Percentiles rank a stretch among this genome's conserved stretches.
phyloP scores from a whole-genome alignment of 176 grass and related monocot genomes.

The Ananas comosus region DNA sequence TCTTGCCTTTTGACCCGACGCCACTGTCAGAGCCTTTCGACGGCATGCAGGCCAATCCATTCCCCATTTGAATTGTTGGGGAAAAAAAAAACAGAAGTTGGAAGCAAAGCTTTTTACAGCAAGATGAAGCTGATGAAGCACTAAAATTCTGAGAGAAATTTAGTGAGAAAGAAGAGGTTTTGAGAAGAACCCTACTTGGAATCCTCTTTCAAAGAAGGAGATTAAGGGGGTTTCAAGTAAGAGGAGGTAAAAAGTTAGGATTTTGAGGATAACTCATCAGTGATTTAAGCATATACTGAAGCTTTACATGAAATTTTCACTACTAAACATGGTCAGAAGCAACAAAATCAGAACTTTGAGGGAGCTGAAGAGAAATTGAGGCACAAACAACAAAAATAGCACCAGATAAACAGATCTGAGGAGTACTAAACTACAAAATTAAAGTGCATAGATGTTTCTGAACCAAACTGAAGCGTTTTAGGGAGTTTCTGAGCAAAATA shows the following conservation, averaged over 20 bases:
- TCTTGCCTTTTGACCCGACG: slow-evolving; percentile 51
- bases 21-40: slow-evolving; percentile 28
- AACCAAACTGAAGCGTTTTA: background rate
- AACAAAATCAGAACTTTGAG: background rate
- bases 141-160: too few species aligned
- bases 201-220: background rate
- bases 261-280: background rate
- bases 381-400: background rate
- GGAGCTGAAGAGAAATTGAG: background rate
- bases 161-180: too few species aligned
- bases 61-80: slow-evolving; percentile 50
- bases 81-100: background rate
- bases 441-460: background rate
- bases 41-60: slow-evolving; percentile 57
- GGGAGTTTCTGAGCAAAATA: background rate
- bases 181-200: background rate
- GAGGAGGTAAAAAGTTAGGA: background rate
- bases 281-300: too few species aligned
- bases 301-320: too few species aligned
- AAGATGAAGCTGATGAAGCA: too few species aligned
- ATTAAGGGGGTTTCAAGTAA: background rate
- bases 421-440: background rate
- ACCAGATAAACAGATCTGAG: background rate
- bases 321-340: background rate
- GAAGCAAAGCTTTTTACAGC: slow-evolving; percentile 1